These are phyloP conservation scores for Calophaca sinica DNA, from an alignment of 306 rosid genomes.

Conservation along the genomic window DNA sequence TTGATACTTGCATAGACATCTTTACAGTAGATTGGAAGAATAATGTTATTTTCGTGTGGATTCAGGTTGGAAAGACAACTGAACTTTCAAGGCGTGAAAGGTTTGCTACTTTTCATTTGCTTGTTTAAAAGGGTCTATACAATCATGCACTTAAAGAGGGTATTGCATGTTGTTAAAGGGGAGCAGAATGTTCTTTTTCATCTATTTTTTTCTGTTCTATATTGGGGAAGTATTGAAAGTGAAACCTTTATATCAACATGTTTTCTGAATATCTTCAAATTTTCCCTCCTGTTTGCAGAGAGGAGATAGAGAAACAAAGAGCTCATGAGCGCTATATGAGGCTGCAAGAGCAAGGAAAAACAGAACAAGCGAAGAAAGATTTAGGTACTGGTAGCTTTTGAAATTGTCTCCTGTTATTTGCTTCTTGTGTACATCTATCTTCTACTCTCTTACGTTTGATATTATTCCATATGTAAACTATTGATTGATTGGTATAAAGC, in stretches of 20 bases:
- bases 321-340: constrained; percentile 89
- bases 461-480: not conserved
- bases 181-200: not conserved
- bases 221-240: not conserved
- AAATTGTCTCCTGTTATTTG: constrained; percentile 5
- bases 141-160: constrained; percentile 14
- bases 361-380: constrained; percentile 91
- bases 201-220: constrained; percentile 4
- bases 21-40: constrained; percentile 7
- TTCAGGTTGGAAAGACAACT: constrained; percentile 77
- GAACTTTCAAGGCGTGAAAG: constrained; percentile 99
- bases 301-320: constrained; percentile 87
- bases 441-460: not conserved
- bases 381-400: constrained; percentile 62
- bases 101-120: constrained; percentile 51
- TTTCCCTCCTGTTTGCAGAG: constrained; percentile 56
- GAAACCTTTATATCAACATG: not conserved
- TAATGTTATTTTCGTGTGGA: constrained; percentile 35
- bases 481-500: constrained; percentile 22
- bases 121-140: too few species aligned
- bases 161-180: not conserved
- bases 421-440: not conserved
- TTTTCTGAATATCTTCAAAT: not conserved
- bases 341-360: constrained; percentile 94
- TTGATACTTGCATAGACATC: constrained; percentile 20